Percentiles rank a stretch among this genome's conserved stretches.
Conservation (phyloP, 2,329 filamentous ascomycete species). For the Stagonosporopsis vannaccii region DNA sequence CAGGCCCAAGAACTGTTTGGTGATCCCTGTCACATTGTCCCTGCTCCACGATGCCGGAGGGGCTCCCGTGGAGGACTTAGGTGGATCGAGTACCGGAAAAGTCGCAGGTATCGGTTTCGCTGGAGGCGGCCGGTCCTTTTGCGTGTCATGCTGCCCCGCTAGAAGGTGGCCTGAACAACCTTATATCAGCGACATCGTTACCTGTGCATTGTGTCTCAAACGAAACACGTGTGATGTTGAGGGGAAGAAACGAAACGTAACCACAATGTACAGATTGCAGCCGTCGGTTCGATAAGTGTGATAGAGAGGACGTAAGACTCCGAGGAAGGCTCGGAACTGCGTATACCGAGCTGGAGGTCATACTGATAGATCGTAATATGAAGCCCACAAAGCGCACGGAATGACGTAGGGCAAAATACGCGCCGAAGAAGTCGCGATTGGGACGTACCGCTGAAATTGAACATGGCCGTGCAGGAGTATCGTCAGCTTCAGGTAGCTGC, state of each 20-base stretch:
- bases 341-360: neutral
- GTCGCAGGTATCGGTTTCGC: slow-evolving; percentile 58
- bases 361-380: neutral
- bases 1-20: slow-evolving; percentile 53
- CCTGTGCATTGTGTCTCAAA: slow-evolving; percentile 35
- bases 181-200: slow-evolving; percentile 39
- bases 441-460: slow-evolving; percentile 49
- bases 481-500: neutral
- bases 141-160: slow-evolving; percentile 49
- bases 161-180: slow-evolving; percentile 44
- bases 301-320: neutral
- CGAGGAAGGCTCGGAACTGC: neutral
- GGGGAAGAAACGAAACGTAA: slow-evolving; percentile 23
- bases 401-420: slow-evolving; percentile 13
- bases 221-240: slow-evolving; percentile 40
- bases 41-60: slow-evolving; percentile 44
- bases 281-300: slow-evolving; percentile 5
- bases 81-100: slow-evolving; percentile 58
- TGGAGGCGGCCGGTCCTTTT: slow-evolving; percentile 56
- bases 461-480: slow-evolving; percentile 34
- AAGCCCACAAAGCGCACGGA: slow-evolving; percentile 1
- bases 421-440: slow-evolving; percentile 1
- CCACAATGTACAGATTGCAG: slow-evolving; percentile 25
- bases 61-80: slow-evolving; percentile 33
- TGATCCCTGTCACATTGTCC: slow-evolving; percentile 50